Base-by-base conservation (phyloP, 2,329 filamentous ascomycete species). In the Aspergillus tubingensis region DNA sequence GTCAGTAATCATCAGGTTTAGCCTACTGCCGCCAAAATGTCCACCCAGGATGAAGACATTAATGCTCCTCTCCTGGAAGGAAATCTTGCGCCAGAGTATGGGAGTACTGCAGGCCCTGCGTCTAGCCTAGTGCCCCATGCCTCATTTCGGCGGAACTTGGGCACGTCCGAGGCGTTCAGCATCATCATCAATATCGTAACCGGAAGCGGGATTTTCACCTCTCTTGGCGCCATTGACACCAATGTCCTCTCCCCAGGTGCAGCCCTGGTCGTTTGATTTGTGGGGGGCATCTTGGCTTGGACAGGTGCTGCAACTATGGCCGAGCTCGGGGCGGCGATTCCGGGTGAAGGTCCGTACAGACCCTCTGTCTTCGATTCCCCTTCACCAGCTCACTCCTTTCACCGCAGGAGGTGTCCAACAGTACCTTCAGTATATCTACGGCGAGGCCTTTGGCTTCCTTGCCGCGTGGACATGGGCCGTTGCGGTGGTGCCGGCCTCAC, bases 161-260 rank as follows among this genome's bases (percentile, higher is more conserved):
- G 64, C 2, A 56, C 64, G 4, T 17, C 60, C 17, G 64, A 65
- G 49, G 64, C 64, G 8, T 65, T 65, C 44, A 53, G 64, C 47
- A 64, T 65, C 47, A 59, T 65, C 21, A 64, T 65, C 41, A 65
- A 62, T 49, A 64, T 65, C 23, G 64, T 65, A 5, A 62, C 64
- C 10, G 64, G 64, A 3, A 65, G 64, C 39, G 64, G 64, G 0
- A 48, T 65, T 8, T 65, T 65, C 3, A 65, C 64, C 2, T 65
- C 64, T 0, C 64, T 62, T 0, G 64, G 64, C 0, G 56, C 64
- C 2, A 65, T 65, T 8, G 64, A 65, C 17, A 60, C 60, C 5
- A 65, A 65, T 44, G 64, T 65, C 1, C 62, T 62, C 6, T 62
- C 64, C 7, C 64, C 64, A 4, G 64, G 62, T 3, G 61, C 51